Percentiles rank a stretch among this genome's conserved stretches.
Evolutionary conservation across 2,329 filamentous ascomycete genomes (phyloP).

Genomic region (Penicillium sp.): DNA sequence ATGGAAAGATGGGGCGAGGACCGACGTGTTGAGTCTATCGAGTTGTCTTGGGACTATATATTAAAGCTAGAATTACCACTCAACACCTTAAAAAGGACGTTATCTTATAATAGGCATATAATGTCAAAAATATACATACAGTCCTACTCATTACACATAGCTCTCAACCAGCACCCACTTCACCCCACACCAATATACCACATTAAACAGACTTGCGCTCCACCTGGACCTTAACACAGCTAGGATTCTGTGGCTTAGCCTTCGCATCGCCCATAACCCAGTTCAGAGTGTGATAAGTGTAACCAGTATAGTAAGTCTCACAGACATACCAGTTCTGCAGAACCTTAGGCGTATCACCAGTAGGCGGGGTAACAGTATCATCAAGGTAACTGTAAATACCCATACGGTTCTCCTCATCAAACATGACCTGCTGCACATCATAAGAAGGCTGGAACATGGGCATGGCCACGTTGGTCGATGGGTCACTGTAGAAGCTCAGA

Average conservation of each 20-base stretch:
- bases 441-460: constrained; percentile 39
- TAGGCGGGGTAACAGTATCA: constrained; percentile 37
- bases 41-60: too few species aligned
- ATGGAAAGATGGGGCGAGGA: too few species aligned
- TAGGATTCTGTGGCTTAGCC: constrained; percentile 43
- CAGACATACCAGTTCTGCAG: constrained; percentile 47
- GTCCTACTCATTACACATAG: too few species aligned
- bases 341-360: constrained; percentile 18
- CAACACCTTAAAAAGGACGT: too few species aligned
- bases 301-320: constrained; percentile 39
- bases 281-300: constrained; percentile 42
- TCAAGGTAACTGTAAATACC: constrained; percentile 40
- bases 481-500: constrained; percentile 35
- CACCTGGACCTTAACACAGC: constrained; percentile 43
- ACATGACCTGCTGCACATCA: constrained; percentile 32
- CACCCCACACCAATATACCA: background rate
- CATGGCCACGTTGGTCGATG: constrained; percentile 41
- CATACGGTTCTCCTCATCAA: constrained; percentile 38
- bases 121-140: too few species aligned
- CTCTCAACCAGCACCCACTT: too few species aligned
- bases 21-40: too few species aligned
- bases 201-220: constrained; percentile 27
- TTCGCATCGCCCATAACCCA: constrained; percentile 40
- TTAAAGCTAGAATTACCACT: too few species aligned
- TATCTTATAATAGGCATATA: too few species aligned